phyloP scores from a whole-genome alignment of 2,329 filamentous ascomycete genomes.

The Remersonia thermophila region DNA sequence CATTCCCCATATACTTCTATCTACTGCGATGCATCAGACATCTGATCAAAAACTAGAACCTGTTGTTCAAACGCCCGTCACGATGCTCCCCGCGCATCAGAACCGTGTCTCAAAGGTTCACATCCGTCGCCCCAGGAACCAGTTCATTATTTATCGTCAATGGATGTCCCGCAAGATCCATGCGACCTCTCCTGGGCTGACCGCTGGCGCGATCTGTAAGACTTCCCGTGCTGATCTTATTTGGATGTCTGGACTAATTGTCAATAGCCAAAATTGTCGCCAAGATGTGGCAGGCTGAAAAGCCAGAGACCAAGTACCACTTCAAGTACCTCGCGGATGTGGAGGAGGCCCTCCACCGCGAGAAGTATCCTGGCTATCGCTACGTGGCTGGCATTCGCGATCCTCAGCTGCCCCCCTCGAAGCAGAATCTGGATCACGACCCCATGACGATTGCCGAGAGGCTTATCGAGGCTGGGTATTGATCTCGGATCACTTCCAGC shows the following conservation, averaged over 20 bases:
- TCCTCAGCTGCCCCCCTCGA: neutral
- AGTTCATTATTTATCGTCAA: slow-evolving; percentile 13
- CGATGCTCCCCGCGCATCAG: neutral
- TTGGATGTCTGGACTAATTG: neutral
- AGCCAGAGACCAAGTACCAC: slow-evolving; percentile 4
- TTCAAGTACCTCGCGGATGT: slow-evolving; percentile 8
- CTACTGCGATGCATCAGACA: neutral
- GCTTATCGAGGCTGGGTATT: too few species aligned
- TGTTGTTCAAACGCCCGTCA: neutral
- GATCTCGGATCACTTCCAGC: too few species aligned
- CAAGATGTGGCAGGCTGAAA: slow-evolving; percentile 6
- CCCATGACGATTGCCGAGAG: slow-evolving; percentile 5
- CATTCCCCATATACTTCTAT: too few species aligned
- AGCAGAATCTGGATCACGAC: neutral
- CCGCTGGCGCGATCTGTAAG: slow-evolving; percentile 11
- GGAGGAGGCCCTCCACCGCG: slow-evolving; percentile 7
- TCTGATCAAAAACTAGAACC: neutral
- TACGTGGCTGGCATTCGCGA: slow-evolving; percentile 4
- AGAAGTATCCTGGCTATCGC: slow-evolving; percentile 7
- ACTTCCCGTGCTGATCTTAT: neutral
- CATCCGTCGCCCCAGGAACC: slow-evolving; percentile 9
- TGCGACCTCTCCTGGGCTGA: slow-evolving; percentile 7
- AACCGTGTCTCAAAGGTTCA: slow-evolving; percentile 3
- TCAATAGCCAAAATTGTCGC: slow-evolving; percentile 6
- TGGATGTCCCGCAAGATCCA: slow-evolving; percentile 10